Percentiles rank a stretch among this genome's conserved stretches.
These are phyloP conservation scores for Bidens hawaiensis DNA, from an alignment of 140 eudicot genomes.

Conservation along the genomic window DNA sequence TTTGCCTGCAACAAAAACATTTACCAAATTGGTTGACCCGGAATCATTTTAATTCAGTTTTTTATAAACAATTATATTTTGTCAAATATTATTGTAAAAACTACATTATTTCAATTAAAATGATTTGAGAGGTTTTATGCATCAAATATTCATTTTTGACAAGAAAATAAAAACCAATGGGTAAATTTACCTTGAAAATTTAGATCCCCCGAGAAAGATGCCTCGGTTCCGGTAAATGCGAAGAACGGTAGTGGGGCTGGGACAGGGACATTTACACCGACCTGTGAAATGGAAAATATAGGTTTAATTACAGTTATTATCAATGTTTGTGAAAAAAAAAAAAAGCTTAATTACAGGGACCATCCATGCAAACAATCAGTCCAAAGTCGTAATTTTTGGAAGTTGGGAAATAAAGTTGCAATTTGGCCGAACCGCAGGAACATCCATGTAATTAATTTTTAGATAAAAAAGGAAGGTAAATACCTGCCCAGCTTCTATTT, in stretches of 20 bases:
- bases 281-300: conserved; percentile 33
- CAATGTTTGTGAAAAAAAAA: neutral
- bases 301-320: neutral
- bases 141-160: neutral
- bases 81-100: neutral
- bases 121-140: neutral
- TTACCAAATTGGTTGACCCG: neutral
- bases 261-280: conserved; percentile 76
- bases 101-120: neutral
- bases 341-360: no score
- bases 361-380: no score
- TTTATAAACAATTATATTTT: neutral
- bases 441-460: no score
- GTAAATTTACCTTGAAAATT: conserved; percentile 66
- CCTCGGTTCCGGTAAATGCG: conserved; percentile 72
- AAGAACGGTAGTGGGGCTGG: conserved; percentile 78
- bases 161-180: neutral
- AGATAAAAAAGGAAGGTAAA: neutral
- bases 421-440: no score
- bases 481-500: conserved; percentile 87
- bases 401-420: no score
- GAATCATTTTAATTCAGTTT: neutral
- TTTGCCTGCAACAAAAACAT: conserved; percentile 51
- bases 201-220: conserved; percentile 76
- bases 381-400: no score